These are phyloP conservation scores for Sugiyamaella qingdaonensis DNA, from an alignment of 805 yeast genomes.

Conservation along the genomic window DNA sequence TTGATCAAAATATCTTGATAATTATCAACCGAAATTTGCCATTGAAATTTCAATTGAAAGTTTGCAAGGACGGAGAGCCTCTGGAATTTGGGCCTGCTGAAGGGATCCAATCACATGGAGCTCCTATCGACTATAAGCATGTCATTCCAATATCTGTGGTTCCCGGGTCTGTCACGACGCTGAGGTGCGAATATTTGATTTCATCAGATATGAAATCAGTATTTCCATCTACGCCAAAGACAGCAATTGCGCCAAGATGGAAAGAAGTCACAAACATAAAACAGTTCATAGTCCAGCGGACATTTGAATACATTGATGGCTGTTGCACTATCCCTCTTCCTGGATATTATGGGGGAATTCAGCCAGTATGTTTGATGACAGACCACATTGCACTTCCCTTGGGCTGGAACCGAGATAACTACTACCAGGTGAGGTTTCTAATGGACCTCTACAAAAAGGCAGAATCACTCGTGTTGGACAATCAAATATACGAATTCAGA, in stretches of 20 bases:
- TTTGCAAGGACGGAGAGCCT: neutral
- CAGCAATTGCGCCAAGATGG: neutral
- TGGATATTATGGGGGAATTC: neutral
- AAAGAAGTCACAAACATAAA: neutral
- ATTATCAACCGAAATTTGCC: neutral
- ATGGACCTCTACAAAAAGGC: conserved; percentile 2
- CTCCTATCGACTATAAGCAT: neutral
- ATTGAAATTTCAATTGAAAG: neutral
- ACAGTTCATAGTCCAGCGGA: conserved; percentile 5
- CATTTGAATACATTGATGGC: conserved; percentile 4
- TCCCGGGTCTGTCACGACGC: neutral
- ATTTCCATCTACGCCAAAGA: too few species aligned
- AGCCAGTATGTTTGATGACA: conserved; percentile 3
- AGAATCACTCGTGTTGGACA: neutral
- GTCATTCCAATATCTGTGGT: neutral
- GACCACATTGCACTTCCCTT: conserved; percentile 6
- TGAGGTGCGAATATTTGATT: neutral
- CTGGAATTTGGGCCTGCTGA: neutral
- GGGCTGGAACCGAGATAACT: conserved; percentile 6
- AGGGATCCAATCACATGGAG: neutral
- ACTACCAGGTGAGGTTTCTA: neutral
- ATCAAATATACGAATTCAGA: neutral
- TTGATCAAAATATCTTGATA: neutral
- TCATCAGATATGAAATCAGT: neutral
- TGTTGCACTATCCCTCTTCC: conserved; percentile 1